A percentile compares a stretch with the other conserved stretches of the same genome.
These are phyloP conservation scores for Aspergillus egyptiacus DNA, from an alignment of 495 filamentous ascomycete genomes.

Conservation along the genomic window DNA sequence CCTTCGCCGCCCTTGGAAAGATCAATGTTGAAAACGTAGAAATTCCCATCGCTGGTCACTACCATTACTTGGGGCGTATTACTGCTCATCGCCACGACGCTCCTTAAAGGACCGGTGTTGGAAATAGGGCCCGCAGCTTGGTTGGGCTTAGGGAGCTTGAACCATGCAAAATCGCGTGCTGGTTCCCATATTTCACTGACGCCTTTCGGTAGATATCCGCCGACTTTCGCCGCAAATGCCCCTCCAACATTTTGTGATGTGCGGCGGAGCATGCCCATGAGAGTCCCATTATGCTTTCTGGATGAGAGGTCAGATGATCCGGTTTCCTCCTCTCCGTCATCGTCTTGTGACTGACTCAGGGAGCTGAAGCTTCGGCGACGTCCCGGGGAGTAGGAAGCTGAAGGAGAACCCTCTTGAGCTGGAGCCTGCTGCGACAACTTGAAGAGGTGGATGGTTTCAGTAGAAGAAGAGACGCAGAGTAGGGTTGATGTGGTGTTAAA, in stretches of 20 bases:
- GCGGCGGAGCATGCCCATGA: constrained; percentile 89
- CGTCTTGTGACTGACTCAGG: constrained; percentile 33
- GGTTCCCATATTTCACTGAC: constrained; percentile 99
- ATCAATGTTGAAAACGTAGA: constrained; percentile 92
- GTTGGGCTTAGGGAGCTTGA: constrained; percentile 73
- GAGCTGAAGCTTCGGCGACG: constrained; percentile 38
- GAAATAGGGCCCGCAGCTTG: constrained; percentile 33
- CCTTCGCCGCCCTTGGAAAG: constrained; percentile 96
- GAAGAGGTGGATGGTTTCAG: constrained; percentile 97
- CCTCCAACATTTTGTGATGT: constrained; percentile 94
- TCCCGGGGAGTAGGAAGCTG: constrained; percentile 27
- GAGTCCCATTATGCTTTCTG: constrained; percentile 55
- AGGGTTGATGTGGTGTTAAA: constrained; percentile 93
- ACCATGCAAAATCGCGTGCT: constrained; percentile 88
- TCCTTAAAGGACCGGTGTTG: constrained; percentile 52
- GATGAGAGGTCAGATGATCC: constrained; percentile 29
- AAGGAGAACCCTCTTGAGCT: constrained; percentile 26
- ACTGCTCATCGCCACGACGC: constrained; percentile 92
- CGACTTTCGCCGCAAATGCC: constrained; percentile 78
- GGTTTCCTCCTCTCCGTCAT: constrained; percentile 29
- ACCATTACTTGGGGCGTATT: constrained; percentile 95
- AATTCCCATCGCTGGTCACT: constrained; percentile 89
- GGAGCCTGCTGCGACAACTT: constrained; percentile 52
- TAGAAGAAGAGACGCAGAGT: constrained; percentile 89
- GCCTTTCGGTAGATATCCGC: constrained; percentile 82